These are phyloP conservation scores for Fusarium scirpi DNA, from an alignment of 2,329 filamentous ascomycete species.

Conservation along the genomic window DNA sequence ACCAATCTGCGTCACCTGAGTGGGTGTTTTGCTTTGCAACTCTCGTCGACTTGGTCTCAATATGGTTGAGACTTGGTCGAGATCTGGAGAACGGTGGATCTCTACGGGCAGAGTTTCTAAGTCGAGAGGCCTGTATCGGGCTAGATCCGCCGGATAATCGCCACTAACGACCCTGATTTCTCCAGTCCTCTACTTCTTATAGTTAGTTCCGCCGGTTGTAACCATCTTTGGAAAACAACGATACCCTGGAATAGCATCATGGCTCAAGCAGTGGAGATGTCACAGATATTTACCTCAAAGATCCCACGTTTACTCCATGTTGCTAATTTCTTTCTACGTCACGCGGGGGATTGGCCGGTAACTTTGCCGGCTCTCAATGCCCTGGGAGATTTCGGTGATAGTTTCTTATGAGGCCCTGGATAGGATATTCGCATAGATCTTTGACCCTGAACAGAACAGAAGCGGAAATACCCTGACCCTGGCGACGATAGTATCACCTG, in stretches of 20 bases:
- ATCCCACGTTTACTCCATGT: conserved; percentile 38
- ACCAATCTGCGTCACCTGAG: conserved; percentile 43
- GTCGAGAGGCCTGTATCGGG: conserved; percentile 22
- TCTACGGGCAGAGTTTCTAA: conserved; percentile 41
- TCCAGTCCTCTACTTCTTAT: neutral
- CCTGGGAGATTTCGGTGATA: conserved; percentile 16
- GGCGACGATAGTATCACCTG: conserved; percentile 3
- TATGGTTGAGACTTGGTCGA: conserved; percentile 36
- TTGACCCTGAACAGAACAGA: neutral
- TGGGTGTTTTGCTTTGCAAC: conserved; percentile 34
- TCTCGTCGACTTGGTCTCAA: conserved; percentile 34
- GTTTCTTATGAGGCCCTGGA: conserved; percentile 28
- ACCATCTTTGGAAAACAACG: neutral
- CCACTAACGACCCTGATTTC: neutral
- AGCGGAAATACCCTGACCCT: conserved; percentile 5
- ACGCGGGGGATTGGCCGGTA: conserved; percentile 38
- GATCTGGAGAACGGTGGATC: conserved; percentile 39
- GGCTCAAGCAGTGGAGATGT: conserved; percentile 37
- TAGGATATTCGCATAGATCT: conserved; percentile 4
- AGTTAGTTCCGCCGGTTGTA: conserved; percentile 41
- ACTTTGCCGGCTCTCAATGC: conserved; percentile 3
- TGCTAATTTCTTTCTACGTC: conserved; percentile 37
- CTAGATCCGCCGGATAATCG: conserved; percentile 40
- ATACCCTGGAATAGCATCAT: conserved; percentile 35
- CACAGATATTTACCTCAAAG: conserved; percentile 15